Evolutionary conservation across 164 flowering plant genomes (phyloP).

Genomic region (Magnolia kwangsiensis): DNA sequence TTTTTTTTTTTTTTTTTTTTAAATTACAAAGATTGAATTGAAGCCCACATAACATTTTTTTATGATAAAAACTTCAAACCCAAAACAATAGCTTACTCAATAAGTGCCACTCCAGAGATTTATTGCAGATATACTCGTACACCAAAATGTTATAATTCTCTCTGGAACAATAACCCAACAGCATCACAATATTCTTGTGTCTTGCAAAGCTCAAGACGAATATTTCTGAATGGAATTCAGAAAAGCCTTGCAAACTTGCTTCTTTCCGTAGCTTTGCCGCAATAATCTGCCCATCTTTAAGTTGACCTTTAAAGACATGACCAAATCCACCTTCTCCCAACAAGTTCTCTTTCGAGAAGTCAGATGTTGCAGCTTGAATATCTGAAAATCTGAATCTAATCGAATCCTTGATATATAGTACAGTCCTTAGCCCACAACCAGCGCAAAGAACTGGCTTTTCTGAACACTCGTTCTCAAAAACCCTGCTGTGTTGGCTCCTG

Average conservation of each 20-base stretch:
- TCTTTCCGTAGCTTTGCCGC: conserved; percentile 62
- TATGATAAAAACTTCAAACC: not conserved
- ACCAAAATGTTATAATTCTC: conserved; percentile 50
- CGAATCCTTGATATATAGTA: conserved; percentile 37
- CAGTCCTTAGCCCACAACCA: conserved; percentile 44
- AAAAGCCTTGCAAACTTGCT: conserved; percentile 53
- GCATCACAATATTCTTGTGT: conserved; percentile 65
- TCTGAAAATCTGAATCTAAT: conserved; percentile 40
- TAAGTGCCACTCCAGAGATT: conserved; percentile 60
- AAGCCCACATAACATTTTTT: not conserved
- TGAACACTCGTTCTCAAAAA: conserved; percentile 14
- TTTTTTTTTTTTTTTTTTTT: too few species aligned
- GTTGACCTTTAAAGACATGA: conserved; percentile 50
- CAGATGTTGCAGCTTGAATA: conserved; percentile 47
- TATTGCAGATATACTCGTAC: conserved; percentile 67
- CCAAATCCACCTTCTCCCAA: conserved; percentile 74
- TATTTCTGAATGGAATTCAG: conserved; percentile 53
- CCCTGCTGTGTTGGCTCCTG: conserved; percentile 8
- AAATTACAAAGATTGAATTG: not conserved
- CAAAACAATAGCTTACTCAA: conserved; percentile 31
- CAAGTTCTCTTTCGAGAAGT: conserved; percentile 42
- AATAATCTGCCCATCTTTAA: conserved; percentile 55
- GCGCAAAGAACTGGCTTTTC: conserved; percentile 50
- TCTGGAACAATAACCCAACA: conserved; percentile 54
- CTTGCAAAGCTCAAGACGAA: conserved; percentile 54